Evolutionary conservation across 148 eudicot species (phyloP).

Genomic region (Bassia scoparia): DNA sequence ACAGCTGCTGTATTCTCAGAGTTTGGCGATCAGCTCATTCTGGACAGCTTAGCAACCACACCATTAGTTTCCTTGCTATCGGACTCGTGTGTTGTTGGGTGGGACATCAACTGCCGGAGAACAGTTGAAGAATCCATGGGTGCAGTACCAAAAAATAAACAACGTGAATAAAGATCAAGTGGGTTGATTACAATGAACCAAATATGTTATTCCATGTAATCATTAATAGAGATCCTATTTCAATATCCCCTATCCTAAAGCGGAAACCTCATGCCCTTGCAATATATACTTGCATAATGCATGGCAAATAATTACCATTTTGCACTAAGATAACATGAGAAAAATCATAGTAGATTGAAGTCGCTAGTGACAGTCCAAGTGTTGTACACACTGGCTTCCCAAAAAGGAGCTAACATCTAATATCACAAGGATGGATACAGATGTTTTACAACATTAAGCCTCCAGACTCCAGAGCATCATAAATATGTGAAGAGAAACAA

Average conservation of each 20-base stretch:
- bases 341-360: too few species aligned
- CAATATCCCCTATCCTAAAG: too few species aligned
- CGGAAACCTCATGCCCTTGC: too few species aligned
- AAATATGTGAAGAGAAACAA: background rate
- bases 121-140: slow-evolving; percentile 71
- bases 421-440: background rate
- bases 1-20: slow-evolving; percentile 8
- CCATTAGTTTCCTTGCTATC: slow-evolving; percentile 44
- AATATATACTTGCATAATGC: too few species aligned
- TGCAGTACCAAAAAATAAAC: slow-evolving; percentile 28
- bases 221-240: too few species aligned
- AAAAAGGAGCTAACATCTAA: background rate
- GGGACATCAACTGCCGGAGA: slow-evolving; percentile 69
- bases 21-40: slow-evolving; percentile 42
- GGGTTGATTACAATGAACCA: too few species aligned
- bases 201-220: too few species aligned
- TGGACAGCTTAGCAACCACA: slow-evolving; percentile 36
- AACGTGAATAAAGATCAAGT: too few species aligned
- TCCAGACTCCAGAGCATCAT: background rate
- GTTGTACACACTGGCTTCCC: background rate
- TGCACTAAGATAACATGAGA: too few species aligned
- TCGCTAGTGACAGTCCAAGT: too few species aligned
- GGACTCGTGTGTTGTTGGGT: slow-evolving; percentile 38
- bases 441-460: too few species aligned
- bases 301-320: too few species aligned